Percentiles rank a stretch among this genome's conserved stretches.
Evolutionary conservation across 768 basidiomycete genomes (phyloP).

Genomic region (Mycena filopes): DNA sequence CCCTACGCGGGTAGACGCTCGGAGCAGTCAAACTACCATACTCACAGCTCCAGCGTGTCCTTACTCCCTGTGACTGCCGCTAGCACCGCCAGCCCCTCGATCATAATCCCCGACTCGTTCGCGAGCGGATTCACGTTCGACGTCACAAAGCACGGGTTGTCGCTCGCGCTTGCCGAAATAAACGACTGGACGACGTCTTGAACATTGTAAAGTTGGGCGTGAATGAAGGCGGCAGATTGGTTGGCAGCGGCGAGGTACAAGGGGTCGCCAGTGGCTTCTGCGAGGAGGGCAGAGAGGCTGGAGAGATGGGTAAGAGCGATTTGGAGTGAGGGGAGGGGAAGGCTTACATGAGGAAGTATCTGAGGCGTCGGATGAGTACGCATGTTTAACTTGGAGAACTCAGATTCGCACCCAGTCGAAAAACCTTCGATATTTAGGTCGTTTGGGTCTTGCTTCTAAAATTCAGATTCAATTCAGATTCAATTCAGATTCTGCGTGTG

Average conservation of each 20-base stretch:
- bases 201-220: slow-evolving; percentile 9
- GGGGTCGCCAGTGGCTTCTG: slow-evolving; percentile 10
- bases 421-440: not conserved
- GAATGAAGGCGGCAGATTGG: slow-evolving; percentile 12
- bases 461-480: not conserved
- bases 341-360: slow-evolving; percentile 17
- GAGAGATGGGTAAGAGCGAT: not conserved
- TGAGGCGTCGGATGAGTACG: no score
- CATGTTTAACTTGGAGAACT: not conserved
- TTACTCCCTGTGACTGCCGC: not conserved
- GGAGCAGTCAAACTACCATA: no score
- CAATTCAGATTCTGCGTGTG: no score
- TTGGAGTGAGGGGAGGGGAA: not conserved
- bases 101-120: slow-evolving; percentile 6
- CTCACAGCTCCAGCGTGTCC: not conserved
- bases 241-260: slow-evolving; percentile 20
- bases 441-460: not conserved
- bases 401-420: slow-evolving; percentile 9
- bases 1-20: not conserved
- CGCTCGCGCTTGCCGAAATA: slow-evolving; percentile 4
- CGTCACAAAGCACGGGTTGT: not conserved
- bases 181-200: slow-evolving; percentile 3
- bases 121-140: not conserved
- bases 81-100: slow-evolving; percentile 16
- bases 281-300: slow-evolving; percentile 22